These are phyloP conservation scores for Rubia yunnanensis DNA, from an alignment of 257 asterid genomes.

Conservation along the genomic window DNA sequence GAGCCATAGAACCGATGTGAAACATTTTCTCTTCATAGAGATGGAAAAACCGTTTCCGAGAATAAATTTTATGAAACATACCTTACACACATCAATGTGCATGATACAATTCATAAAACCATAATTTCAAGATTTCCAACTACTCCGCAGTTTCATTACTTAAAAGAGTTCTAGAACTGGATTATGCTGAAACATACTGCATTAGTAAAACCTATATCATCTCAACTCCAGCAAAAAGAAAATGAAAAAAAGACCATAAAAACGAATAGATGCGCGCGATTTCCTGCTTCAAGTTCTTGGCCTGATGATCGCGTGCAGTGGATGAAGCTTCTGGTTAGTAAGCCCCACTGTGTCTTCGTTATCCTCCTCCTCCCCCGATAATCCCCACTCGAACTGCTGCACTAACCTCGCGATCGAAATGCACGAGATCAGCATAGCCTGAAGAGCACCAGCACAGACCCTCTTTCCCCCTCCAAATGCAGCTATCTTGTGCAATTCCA, in stretches of 20 bases:
- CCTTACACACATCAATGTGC: too few relatives aligned
- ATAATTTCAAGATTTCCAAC: not conserved
- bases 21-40: too few relatives aligned
- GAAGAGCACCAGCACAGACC: slow-evolving; percentile 76
- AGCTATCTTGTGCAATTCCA: slow-evolving; percentile 62
- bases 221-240: not conserved
- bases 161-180: too few relatives aligned
- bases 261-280: not conserved
- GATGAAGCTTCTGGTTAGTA: slow-evolving; percentile 65
- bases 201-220: too few relatives aligned
- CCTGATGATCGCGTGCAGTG: slow-evolving; percentile 46
- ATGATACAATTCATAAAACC: too few relatives aligned
- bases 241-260: too few relatives aligned
- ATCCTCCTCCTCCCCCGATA: slow-evolving; percentile 59
- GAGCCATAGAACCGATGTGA: too few relatives aligned
- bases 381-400: slow-evolving; percentile 76
- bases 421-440: slow-evolving; percentile 68
- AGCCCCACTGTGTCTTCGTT: slow-evolving; percentile 65
- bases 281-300: slow-evolving; percentile 30
- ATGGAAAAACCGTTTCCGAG: too few relatives aligned
- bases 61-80: too few relatives aligned
- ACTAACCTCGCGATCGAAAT: slow-evolving; percentile 58
- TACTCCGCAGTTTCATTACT: not conserved
- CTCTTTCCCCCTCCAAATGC: slow-evolving; percentile 87
- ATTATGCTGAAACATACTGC: too few relatives aligned